Base-by-base conservation (phyloP, 108 stramenopile species). In the Pseudonitzschia multistriata region DNA sequence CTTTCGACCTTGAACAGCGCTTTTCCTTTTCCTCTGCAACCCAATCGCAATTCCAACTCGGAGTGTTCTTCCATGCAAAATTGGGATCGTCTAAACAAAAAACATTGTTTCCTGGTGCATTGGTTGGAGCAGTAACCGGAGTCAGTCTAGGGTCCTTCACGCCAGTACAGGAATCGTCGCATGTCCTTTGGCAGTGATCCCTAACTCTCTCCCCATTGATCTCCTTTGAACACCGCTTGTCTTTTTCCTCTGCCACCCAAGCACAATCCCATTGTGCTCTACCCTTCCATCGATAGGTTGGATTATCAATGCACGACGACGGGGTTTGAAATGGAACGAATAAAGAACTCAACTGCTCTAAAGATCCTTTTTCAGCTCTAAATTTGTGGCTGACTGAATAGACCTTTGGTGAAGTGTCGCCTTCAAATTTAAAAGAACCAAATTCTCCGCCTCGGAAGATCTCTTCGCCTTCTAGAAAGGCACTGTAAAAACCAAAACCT, bases 401-500 rank as follows among this genome's bases (percentile, higher is more conserved):
- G 15, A 25, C 25, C 25, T 24, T 10, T 4, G 42, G 42, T 8
- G 42, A 45, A 45, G 3, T 13, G 11, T 45, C 42, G 13, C 42
- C 42, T 45, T 45, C 42, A 17, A 45, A 45, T 45, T 45, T 45
- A 10, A 45, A 45, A 17, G 42, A 3, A 4, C 42, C 42, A 8
- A 52, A 52, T 52, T 60, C 59, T 31, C 59, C 59, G 3, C 59
- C 59, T 21, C 21, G 35, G 35, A 60, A 60, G 59, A 60, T 33
- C 10, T 60, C 35, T 34, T 33, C 28, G n/a, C 59, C 59, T n/a
- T 2, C 59, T 3, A 60, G 8, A 17, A 36, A 35, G 5, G 19
- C 59, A 17, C 35, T 60, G 59, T 60, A 60, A 33, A 33, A 29
- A 19, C 59, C 59, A n/a, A n/a, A 35, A 4, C 59, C 59, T 35